Conservation (phyloP, 257 asterid genomes). For the Solanum sitiens region DNA sequence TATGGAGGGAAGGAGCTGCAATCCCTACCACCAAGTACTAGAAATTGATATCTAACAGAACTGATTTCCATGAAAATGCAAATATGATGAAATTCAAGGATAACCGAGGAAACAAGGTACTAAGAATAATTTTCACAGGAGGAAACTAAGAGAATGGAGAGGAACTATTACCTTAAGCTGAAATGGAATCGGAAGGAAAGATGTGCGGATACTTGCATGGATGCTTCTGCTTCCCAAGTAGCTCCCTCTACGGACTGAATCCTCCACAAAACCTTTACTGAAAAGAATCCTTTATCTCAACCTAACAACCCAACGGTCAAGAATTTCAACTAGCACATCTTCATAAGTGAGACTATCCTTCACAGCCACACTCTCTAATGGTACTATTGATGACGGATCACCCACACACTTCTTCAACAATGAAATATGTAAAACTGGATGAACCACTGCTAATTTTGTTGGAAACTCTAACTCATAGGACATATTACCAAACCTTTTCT, state of each 20-base stretch:
- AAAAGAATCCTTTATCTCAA: too few relatives aligned
- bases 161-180: neutral
- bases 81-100: neutral
- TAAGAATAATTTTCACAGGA: neutral
- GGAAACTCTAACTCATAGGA: too few relatives aligned
- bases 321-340: neutral
- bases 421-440: neutral
- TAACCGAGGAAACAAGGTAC: neutral
- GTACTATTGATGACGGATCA: neutral
- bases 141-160: neutral
- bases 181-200: neutral
- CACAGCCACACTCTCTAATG: neutral
- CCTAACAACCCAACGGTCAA: too few relatives aligned
- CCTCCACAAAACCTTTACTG: neutral
- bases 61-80: too few relatives aligned
- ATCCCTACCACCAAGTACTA: neutral
- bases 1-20: neutral
- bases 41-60: neutral
- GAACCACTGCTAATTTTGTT: too few relatives aligned
- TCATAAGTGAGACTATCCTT: neutral
- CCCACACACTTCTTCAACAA: neutral
- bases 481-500: neutral
- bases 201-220: neutral
- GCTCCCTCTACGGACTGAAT: neutral
- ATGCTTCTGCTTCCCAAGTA: neutral